Conservation (phyloP, 768 basidiomycete species). For the Termitomyces sp. region DNA sequence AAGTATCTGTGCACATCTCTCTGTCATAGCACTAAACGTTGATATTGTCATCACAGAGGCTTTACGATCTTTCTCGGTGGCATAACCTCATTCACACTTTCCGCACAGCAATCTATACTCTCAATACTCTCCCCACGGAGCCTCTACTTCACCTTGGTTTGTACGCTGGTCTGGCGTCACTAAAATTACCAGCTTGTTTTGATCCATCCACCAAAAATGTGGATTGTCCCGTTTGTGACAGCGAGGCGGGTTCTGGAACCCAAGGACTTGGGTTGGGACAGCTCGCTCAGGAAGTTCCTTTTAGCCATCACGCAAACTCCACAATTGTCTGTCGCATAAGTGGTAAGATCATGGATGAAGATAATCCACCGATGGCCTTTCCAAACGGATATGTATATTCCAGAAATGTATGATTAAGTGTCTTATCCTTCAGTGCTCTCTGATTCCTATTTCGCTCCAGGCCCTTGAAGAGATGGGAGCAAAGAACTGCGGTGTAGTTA, state of each 20-base stretch:
- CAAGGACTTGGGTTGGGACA: constrained; percentile 53
- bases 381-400: constrained; percentile 92
- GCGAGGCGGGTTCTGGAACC: constrained; percentile 29
- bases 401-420: constrained; percentile 57
- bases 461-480: constrained; percentile 85
- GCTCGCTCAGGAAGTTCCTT: constrained; percentile 82
- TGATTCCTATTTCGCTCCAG: constrained; percentile 33
- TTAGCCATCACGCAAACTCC: constrained; percentile 91
- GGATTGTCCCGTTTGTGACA: constrained; percentile 90
- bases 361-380: constrained; percentile 89
- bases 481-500: constrained; percentile 73
- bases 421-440: constrained; percentile 1
- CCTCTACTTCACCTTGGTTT: constrained; percentile 84
- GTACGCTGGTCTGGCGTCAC: constrained; percentile 85
- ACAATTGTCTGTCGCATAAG: constrained; percentile 90
- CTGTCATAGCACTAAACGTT: neutral
- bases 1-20: constrained; percentile 38
- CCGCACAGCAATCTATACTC: constrained; percentile 77
- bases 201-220: constrained; percentile 57
- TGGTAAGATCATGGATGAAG: constrained; percentile 92
- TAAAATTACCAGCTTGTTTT: constrained; percentile 87
- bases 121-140: constrained; percentile 84
- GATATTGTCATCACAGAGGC: constrained; percentile 40
- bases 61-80: constrained; percentile 86
- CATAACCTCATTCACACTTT: constrained; percentile 65